These are phyloP conservation scores for Penicillium turbatum DNA, from an alignment of 495 filamentous ascomycete genomes.

Conservation along the genomic window DNA sequence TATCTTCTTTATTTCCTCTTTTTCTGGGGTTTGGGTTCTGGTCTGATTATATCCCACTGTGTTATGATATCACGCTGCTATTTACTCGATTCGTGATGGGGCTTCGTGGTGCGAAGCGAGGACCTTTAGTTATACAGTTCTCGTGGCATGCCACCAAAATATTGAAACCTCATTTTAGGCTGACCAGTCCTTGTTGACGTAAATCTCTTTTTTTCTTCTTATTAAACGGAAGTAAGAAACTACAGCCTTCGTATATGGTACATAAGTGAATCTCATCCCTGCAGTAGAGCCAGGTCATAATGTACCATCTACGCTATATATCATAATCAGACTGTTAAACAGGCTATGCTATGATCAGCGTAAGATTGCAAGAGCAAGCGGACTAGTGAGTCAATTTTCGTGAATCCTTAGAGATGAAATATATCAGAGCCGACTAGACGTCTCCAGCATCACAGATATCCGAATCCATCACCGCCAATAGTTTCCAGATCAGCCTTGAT, in stretches of 20 bases:
- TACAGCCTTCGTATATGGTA: no score
- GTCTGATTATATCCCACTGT: slow-evolving; percentile 31
- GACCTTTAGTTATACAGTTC: slow-evolving; percentile 6
- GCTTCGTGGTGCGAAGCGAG: neutral
- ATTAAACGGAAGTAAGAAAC: no score
- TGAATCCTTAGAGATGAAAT: no score
- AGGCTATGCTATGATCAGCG: no score
- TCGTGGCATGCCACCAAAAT: slow-evolving; percentile 8
- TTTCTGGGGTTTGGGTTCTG: slow-evolving; percentile 15
- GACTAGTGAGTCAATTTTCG: neutral
- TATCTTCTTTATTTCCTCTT: slow-evolving; percentile 3
- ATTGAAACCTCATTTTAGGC: slow-evolving; percentile 1
- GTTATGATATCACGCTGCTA: slow-evolving; percentile 31
- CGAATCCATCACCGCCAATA: slow-evolving; percentile 56
- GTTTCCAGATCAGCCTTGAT: slow-evolving; percentile 57
- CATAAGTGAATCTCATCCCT: neutral
- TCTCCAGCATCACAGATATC: slow-evolving; percentile 36
- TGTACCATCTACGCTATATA: no score
- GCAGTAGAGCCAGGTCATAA: no score
- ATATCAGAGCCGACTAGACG: no score
- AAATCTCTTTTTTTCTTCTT: no score
- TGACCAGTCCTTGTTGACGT: neutral
- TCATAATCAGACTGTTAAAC: no score
- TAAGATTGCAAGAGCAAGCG: neutral
- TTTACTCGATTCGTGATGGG: slow-evolving; percentile 16